Base-by-base conservation (phyloP, 2,329 filamentous ascomycete species). In the Seiridium unicorne region DNA sequence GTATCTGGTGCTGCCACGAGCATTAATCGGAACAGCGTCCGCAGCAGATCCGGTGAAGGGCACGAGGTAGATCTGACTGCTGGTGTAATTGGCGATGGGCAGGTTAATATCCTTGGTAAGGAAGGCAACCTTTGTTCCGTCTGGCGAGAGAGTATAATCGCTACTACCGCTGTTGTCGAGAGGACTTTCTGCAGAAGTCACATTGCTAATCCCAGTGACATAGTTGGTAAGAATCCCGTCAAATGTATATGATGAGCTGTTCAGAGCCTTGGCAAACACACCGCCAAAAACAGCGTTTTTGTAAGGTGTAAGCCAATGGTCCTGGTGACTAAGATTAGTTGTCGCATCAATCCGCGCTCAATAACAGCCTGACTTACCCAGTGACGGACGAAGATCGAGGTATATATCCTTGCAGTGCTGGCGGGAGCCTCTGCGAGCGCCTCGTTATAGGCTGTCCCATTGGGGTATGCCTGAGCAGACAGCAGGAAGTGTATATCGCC, bases 211-310 rank as follows among this genome's bases (percentile, higher is more conserved):
- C 3, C 72, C 72, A 1, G 68, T 72, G 26, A 74, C 71, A 55
- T 73, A 74, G 64, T 74, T 74, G 53, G 68, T 72, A 42, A 74
- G 67, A 44, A 66, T 64, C 32, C 72, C 72, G 32, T 67, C 64
- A 53, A 73, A 66, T 5, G 60, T 44, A 56, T 72, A 73, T 9
- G 69, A 65, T 55, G 47, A 10, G 18, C 67, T 69, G 26, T 68
- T 59, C 9, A 34, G 40, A 36, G 57, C 56, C 7, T 53, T 59
- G 59, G 70, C 74, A 38, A 89, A 67, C n/a, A 79, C 79, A 46
- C 84, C 84, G 2, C 86, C 82, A 71, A 85, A 89, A 44, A 89
- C 77, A 34, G 83, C 78, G 61, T 87, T 85, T 64, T 81, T 84
- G 64, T 85, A 76, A 2, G 81, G 75, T 0, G 79, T 81, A 13